phyloP scores from a whole-genome alignment of 306 rosid species.

The Acacia confusa region DNA sequence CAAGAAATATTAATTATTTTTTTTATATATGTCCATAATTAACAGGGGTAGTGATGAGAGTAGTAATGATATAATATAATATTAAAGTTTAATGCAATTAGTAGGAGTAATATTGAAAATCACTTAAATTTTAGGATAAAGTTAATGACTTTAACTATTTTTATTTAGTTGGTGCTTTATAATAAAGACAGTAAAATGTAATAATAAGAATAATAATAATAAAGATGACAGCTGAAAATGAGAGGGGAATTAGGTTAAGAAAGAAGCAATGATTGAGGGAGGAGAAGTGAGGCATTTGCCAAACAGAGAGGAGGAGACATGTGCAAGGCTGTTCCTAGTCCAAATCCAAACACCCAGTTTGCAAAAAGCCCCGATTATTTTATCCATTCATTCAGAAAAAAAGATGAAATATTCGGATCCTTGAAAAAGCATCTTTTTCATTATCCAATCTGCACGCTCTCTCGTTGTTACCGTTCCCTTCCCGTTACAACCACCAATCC shows the following conservation, averaged over 20 bases:
- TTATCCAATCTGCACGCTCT: conserved; percentile 22
- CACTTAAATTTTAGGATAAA: no score
- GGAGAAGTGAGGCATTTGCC: not conserved
- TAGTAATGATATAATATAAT: no score
- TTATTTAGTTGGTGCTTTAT: no score
- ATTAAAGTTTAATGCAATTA: no score
- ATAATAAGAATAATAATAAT: not conserved
- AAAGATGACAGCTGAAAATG: not conserved
- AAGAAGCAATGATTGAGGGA: not conserved
- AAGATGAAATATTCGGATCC: conserved; percentile 24
- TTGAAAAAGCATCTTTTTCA: conserved; percentile 17
- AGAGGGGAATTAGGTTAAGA: not conserved
- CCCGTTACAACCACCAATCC: conserved; percentile 33
- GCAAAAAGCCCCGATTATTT: not conserved
- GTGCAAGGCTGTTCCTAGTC: not conserved
- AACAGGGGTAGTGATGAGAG: no score
- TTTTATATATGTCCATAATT: no score
- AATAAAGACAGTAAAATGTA: no score
- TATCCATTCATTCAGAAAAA: not conserved
- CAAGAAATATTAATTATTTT: no score
- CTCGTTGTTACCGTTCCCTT: not conserved
- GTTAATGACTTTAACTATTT: no score
- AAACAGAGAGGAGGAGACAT: not conserved
- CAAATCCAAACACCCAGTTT: not conserved
- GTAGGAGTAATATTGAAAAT: no score